Base-by-base conservation (phyloP, 306 rosid species). In the Glycyrrhiza uralensis region DNA sequence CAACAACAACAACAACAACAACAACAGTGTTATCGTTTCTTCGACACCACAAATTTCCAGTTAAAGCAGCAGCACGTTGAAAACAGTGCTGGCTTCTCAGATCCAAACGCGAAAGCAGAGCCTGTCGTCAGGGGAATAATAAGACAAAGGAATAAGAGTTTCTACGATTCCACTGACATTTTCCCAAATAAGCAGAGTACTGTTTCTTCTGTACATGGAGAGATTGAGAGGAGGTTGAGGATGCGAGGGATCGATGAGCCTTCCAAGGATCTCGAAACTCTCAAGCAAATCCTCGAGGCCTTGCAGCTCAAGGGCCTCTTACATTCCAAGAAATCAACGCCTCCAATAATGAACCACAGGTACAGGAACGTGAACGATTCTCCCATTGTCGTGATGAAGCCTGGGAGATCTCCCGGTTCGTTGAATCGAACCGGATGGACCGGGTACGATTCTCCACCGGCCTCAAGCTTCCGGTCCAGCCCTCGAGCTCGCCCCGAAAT, bases 271-370 rank as follows among this genome's bases (percentile, higher is more conserved):
- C 84, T 87, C 46, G 96, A 91, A 20, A 84, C 96, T 4, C 71
- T 85, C 42, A 94, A 88, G 80, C 93, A 91, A 26, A 87, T 89
- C 67, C 82, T 94, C 2, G 97, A 94, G 39, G 96, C 96, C 10
- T 76, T 89, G 71, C 99, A 91, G 82, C 92, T 94, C 15, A 94
- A 91, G 61, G 99, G 97, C 2, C 96, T 91, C 7, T 82, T 94
- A 7, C 99, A 85, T 81, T 84, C 96, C 6, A 83, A 62, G 75
- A 90, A 84, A 20, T 20, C 82, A 4, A 41, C 44, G 4, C 20
- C 15, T 4, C 76, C 57, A 35, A 69, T 61, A 9, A n/a, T n/a
- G n/a, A 87, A 47, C 54, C 76, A 78, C 50, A 68, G 84, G 33
- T 83, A 86, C 45, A 81, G 85, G 7, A 66, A 82, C n/a, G 69